phyloP scores from a whole-genome alignment of 306 rosid genomes.

The Hippophae rhamnoides region DNA sequence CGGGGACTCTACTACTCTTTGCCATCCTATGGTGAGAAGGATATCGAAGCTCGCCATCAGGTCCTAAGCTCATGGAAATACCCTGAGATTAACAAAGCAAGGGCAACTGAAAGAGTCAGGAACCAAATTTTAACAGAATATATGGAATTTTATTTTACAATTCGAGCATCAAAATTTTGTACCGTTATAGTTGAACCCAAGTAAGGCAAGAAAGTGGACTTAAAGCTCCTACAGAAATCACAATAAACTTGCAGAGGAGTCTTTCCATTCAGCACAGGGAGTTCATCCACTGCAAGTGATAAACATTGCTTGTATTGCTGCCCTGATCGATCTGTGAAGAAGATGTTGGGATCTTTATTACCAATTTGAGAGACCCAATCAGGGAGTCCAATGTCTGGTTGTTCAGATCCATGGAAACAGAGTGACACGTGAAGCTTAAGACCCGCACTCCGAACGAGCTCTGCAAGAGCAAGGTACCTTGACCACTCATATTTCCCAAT shows the following conservation, averaged over 20 bases:
- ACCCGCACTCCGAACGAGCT: constrained; percentile 72
- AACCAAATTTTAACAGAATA: constrained; percentile 1
- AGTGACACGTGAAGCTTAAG: constrained; percentile 84
- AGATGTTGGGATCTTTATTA: constrained; percentile 50
- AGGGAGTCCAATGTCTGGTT: constrained; percentile 49
- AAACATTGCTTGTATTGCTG: constrained; percentile 57
- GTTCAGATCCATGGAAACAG: constrained; percentile 70
- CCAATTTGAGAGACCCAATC: constrained; percentile 74
- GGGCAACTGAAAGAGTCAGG: constrained; percentile 14
- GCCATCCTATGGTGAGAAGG: constrained; percentile 55
- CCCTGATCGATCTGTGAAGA: constrained; percentile 54
- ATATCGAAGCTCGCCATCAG: constrained; percentile 78
- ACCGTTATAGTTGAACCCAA: constrained; percentile 71
- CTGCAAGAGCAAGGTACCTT: constrained; percentile 59
- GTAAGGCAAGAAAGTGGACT: constrained; percentile 51
- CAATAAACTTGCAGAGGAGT: constrained; percentile 67
- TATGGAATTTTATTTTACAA: neutral
- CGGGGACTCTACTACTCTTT: constrained; percentile 18
- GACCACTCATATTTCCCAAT: constrained; percentile 79
- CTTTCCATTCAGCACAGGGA: constrained; percentile 71
- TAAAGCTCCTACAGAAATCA: constrained; percentile 76
- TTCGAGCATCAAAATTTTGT: constrained; percentile 11
- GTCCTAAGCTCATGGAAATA: constrained; percentile 83
- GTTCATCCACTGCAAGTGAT: constrained; percentile 68
- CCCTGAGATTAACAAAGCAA: constrained; percentile 47